Conservation (phyloP, 2,329 filamentous ascomycete genomes). For the Trichocomaceae sp. region DNA sequence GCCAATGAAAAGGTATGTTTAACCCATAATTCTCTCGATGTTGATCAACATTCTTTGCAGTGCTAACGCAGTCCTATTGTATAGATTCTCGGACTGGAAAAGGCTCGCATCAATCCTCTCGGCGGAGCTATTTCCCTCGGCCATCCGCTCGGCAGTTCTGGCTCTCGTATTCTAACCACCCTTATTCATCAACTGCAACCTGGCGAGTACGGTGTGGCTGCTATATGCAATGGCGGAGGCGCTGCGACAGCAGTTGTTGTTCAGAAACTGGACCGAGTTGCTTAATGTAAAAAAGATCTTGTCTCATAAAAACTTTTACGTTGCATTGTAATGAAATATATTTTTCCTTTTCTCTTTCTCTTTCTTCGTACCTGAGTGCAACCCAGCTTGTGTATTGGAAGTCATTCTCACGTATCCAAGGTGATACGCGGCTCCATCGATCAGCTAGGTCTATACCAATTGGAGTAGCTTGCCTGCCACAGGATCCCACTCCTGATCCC, state of each 20-base stretch:
- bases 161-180: conserved; percentile 82
- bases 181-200: conserved; percentile 84
- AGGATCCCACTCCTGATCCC: conserved; percentile 89
- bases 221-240: conserved; percentile 95
- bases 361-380: background rate
- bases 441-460: conserved; percentile 22
- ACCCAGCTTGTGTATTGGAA: background rate
- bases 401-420: background rate
- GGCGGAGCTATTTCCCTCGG: conserved; percentile 89
- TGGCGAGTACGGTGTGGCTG: conserved; percentile 89
- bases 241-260: conserved; percentile 88
- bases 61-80: conserved; percentile 23
- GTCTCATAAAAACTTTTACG: background rate
- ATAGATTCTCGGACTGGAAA: conserved; percentile 68
- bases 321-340: conserved; percentile 4
- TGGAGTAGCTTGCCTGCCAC: conserved; percentile 69
- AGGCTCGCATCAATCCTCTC: conserved; percentile 75
- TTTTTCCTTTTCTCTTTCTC: background rate
- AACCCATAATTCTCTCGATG: background rate
- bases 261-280: conserved; percentile 61
- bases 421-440: background rate
- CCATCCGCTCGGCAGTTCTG: conserved; percentile 88
- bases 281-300: conserved; percentile 21
- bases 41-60: background rate
- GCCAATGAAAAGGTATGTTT: conserved; percentile 73